Conservation (phyloP, 2,329 filamentous ascomycete genomes). For the Colletotrichum somersetense region DNA sequence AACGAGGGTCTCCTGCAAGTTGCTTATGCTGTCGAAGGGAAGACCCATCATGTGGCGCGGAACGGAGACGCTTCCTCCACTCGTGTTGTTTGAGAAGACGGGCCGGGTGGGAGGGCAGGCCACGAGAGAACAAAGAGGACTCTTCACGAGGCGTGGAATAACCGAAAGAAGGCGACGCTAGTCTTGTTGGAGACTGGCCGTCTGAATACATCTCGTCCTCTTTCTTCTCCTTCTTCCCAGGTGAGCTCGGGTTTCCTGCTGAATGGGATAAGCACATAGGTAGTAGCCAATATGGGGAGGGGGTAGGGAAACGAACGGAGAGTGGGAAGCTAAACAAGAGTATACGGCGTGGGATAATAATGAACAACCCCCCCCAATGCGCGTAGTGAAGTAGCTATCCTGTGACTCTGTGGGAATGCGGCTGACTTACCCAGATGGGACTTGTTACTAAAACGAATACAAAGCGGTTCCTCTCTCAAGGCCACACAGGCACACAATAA, state of each 20-base stretch:
- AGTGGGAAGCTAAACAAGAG: background rate
- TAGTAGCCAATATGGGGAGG: background rate
- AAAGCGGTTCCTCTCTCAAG: no score
- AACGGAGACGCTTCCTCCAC: conserved; percentile 12
- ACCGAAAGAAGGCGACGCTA: background rate
- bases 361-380: background rate
- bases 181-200: background rate
- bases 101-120: background rate
- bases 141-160: background rate
- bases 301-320: background rate
- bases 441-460: background rate
- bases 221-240: background rate
- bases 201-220: background rate
- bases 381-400: background rate
- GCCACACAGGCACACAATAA: no score
- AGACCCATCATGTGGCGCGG: conserved; percentile 18
- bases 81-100: conserved; percentile 29
- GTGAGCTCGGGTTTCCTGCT: conserved; percentile 12
- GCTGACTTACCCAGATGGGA: conserved; percentile 22
- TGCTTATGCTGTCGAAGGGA: conserved; percentile 32
- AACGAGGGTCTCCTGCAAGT: conserved; percentile 6
- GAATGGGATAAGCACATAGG: background rate
- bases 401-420: conserved; percentile 4
- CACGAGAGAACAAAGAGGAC: conserved; percentile 24
- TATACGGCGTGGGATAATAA: conserved; percentile 11